These are phyloP conservation scores for Chaetomium globosum DNA, from an alignment of 2,329 filamentous ascomycete species.

Conservation along the genomic window DNA sequence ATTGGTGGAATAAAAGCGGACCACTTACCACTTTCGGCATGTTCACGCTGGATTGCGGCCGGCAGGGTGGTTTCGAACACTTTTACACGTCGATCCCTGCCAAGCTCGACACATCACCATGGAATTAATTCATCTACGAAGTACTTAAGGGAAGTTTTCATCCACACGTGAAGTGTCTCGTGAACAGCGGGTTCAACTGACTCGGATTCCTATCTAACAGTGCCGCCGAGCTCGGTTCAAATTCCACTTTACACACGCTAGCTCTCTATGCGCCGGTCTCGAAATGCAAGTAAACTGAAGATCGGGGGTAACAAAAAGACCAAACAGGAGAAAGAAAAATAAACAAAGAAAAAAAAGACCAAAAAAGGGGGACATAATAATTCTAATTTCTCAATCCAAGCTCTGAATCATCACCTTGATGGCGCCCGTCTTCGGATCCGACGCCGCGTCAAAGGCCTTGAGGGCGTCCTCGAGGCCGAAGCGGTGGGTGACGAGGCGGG, in stretches of 20 bases:
- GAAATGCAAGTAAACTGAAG: constrained; percentile 16
- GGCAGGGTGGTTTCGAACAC: background rate
- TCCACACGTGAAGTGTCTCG: background rate
- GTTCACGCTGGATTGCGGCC: background rate
- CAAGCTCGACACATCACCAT: background rate
- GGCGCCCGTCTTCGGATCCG: constrained; percentile 86
- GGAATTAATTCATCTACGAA: background rate
- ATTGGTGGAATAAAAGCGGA: background rate
- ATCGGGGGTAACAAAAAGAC: background rate
- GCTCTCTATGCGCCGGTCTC: constrained; percentile 15
- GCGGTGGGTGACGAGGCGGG: constrained; percentile 83
- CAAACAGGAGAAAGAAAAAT: background rate
- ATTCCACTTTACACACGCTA: constrained; percentile 9
- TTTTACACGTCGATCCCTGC: background rate
- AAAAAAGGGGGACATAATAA: constrained; percentile 7
- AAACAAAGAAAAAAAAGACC: background rate
- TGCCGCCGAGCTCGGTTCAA: background rate
- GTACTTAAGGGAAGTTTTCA: background rate
- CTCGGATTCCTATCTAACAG: background rate
- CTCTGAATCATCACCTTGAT: constrained; percentile 97
- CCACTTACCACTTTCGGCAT: background rate
- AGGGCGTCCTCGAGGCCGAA: constrained; percentile 84
- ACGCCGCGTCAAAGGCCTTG: constrained; percentile 85
- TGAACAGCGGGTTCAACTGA: background rate
- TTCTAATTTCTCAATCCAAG: constrained; percentile 47